These are phyloP conservation scores for Arachnopeziza araneosa DNA, from an alignment of 2,329 filamentous ascomycete species.

Conservation along the genomic window DNA sequence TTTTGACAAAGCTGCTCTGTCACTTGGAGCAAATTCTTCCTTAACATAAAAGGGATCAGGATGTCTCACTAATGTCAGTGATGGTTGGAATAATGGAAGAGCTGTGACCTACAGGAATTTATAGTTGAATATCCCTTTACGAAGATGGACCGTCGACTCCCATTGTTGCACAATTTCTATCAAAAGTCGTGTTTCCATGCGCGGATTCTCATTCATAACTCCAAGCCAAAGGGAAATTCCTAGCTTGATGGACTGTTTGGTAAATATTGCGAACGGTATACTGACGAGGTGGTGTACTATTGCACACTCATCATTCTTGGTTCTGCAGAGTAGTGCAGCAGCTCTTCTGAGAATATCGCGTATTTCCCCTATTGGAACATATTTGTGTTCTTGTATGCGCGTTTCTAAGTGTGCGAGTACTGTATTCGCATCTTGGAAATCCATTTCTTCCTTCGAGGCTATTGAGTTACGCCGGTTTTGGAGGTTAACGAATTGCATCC, in stretches of 20 bases:
- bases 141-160: conserved; percentile 75
- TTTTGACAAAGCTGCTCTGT: conserved; percentile 67
- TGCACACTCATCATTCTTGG: conserved; percentile 66
- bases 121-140: conserved; percentile 75
- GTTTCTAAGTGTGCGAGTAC: conserved; percentile 69
- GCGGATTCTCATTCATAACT: conserved; percentile 91
- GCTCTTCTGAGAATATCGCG: conserved; percentile 78
- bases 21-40: conserved; percentile 89
- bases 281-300: conserved; percentile 83
- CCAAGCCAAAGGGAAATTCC: conserved; percentile 95
- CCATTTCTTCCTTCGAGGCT: conserved; percentile 43
- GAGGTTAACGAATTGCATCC: conserved; percentile 55
- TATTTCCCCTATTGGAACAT: conserved; percentile 67
- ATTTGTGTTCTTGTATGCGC: conserved; percentile 62
- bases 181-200: conserved; percentile 78
- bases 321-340: conserved; percentile 78
- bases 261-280: conserved; percentile 90
- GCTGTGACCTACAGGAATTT: conserved; percentile 50
- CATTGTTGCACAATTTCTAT: conserved; percentile 85
- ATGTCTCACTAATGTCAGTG: conserved; percentile 46
- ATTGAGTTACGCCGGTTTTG: conserved; percentile 40
- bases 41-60: conserved; percentile 85
- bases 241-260: conserved; percentile 90
- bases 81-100: neutral
- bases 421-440: conserved; percentile 54